Evolutionary conservation across 164 flowering plant species (phyloP).

Genomic region (Protea cynaroides): DNA sequence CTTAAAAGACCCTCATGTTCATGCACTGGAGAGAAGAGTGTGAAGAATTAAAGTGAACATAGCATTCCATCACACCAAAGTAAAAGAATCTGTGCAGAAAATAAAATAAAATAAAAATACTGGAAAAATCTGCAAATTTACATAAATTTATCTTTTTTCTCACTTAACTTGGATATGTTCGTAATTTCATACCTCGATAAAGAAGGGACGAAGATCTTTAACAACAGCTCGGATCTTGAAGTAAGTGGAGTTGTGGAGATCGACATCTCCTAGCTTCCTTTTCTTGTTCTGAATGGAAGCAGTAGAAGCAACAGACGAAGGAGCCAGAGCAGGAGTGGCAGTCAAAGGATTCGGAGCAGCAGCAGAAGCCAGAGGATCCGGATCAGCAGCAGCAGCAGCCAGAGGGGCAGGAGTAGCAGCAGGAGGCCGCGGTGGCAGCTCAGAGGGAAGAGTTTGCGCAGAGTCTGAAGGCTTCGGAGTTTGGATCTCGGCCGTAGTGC

Average conservation of each 20-base stretch:
- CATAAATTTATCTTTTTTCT: background rate
- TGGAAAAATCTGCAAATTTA: background rate
- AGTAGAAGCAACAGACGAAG: background rate
- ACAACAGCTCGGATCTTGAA: slow-evolving; percentile 48
- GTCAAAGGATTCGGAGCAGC: too few relatives aligned
- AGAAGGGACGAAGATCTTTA: slow-evolving; percentile 52
- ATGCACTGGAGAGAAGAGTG: background rate
- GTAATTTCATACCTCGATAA: slow-evolving; percentile 38
- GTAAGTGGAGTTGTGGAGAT: slow-evolving; percentile 21
- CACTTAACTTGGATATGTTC: too few relatives aligned
- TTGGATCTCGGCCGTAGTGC: background rate
- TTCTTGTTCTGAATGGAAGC: slow-evolving; percentile 27
- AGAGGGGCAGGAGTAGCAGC: too few relatives aligned
- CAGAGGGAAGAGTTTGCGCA: slow-evolving; percentile 1
- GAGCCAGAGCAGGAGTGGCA: too few relatives aligned
- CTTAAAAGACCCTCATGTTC: too few relatives aligned
- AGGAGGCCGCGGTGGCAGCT: background rate
- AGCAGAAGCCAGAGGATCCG: too few relatives aligned
- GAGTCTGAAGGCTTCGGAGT: background rate
- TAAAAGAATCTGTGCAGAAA: slow-evolving; percentile 2
- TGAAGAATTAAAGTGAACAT: background rate
- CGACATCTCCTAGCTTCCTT: slow-evolving; percentile 31
- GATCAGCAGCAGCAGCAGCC: too few relatives aligned
- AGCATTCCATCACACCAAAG: background rate
- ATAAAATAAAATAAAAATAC: background rate